Conservation (phyloP, 2,329 filamentous ascomycete species). For the Paraconiothyrium brasiliense region DNA sequence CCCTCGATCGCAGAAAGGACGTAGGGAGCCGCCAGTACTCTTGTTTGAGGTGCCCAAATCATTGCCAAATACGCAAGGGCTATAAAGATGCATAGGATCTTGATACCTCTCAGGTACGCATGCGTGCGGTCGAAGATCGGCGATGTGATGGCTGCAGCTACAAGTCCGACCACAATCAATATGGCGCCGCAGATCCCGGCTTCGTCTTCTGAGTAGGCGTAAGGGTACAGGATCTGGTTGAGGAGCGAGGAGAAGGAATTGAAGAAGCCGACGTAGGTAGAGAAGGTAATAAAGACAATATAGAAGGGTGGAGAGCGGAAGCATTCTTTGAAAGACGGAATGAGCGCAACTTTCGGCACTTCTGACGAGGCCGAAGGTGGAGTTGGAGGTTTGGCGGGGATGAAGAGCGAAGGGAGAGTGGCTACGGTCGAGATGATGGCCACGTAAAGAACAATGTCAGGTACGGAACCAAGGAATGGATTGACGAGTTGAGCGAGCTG, state of each 20-base stretch:
- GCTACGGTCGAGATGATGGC: constrained; percentile 80
- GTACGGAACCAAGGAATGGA: constrained; percentile 79
- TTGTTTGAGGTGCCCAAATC: constrained; percentile 78
- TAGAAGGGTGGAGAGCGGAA: constrained; percentile 75
- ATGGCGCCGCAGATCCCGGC: constrained; percentile 90
- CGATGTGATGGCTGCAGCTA: constrained; percentile 77
- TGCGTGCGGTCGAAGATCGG: constrained; percentile 89
- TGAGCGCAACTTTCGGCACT: constrained; percentile 61
- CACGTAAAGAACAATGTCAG: constrained; percentile 84
- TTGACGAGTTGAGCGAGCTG: constrained; percentile 79
- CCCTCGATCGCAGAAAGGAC: constrained; percentile 79
- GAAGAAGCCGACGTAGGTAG: constrained; percentile 89
- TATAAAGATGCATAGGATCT: constrained; percentile 77
- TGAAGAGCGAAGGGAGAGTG: constrained; percentile 79
- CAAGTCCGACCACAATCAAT: constrained; percentile 87
- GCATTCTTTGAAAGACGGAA: constrained; percentile 60
- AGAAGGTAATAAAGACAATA: constrained; percentile 82
- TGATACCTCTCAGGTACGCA: constrained; percentile 76
- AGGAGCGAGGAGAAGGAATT: constrained; percentile 88
- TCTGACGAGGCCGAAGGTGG: constrained; percentile 75
- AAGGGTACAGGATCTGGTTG: constrained; percentile 88
- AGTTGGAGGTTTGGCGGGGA: constrained; percentile 79
- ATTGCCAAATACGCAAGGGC: constrained; percentile 78
- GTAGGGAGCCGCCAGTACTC: constrained; percentile 73
- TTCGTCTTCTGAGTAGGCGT: constrained; percentile 83